A percentile compares a stretch with the other conserved stretches of the same genome.
Evolutionary conservation across 129 eudicot genomes (phyloP).

Genomic region (Centrapalus pauciflorus): DNA sequence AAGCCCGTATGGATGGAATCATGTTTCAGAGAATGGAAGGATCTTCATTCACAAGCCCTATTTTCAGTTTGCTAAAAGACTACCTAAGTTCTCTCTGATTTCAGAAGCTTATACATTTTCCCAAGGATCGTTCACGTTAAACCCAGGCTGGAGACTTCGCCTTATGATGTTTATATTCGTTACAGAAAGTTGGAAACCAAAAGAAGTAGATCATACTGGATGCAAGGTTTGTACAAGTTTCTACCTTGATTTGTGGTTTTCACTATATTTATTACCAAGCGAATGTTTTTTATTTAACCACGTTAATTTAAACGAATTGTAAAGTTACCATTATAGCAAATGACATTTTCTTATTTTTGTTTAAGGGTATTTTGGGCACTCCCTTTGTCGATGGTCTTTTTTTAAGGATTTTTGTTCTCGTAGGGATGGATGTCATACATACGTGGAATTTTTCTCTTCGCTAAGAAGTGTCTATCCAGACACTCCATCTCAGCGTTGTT

Average conservation of each 20-base stretch:
- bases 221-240: neutral
- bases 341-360: too few species aligned
- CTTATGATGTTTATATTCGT: neutral
- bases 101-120: neutral
- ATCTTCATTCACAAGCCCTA: constrained; percentile 36
- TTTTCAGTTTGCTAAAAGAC: constrained; percentile 48
- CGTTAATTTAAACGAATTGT: neutral
- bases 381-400: too few species aligned
- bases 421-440: too few species aligned
- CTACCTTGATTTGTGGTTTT: neutral
- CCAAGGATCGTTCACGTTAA: neutral
- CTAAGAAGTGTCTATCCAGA: too few species aligned
- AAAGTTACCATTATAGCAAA: neutral
- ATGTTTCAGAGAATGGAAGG: constrained; percentile 56
- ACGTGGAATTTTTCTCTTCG: too few species aligned
- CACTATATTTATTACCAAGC: neutral
- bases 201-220: neutral
- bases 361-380: too few species aligned
- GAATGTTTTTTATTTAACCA: too few species aligned
- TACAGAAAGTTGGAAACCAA: neutral
- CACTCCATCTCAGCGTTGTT: too few species aligned
- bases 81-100: constrained; percentile 48
- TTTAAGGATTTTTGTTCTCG: neutral
- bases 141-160: too few species aligned
- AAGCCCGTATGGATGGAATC: constrained; percentile 92